Conservation (phyloP, 805 yeast genomes). For the Danielia reshetovae region DNA sequence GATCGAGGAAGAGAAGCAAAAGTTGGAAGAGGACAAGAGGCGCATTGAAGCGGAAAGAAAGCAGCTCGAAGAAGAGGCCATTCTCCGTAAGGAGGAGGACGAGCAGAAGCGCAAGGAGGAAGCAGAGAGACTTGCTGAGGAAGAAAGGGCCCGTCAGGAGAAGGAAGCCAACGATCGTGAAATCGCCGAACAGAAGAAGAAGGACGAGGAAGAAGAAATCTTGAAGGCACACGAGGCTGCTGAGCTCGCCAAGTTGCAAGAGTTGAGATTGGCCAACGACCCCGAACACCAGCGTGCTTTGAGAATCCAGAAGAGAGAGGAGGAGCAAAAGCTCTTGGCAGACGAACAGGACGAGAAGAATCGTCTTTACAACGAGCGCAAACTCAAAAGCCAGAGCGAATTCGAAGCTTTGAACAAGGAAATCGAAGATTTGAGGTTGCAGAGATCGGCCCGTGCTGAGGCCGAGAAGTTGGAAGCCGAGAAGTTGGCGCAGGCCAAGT, state of each 20-base stretch:
- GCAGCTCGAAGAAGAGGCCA: conserved; percentile 11
- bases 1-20: conserved; percentile 13
- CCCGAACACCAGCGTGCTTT: conserved; percentile 25
- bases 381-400: conserved; percentile 22
- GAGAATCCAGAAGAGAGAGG: conserved; percentile 24
- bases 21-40: conserved; percentile 13
- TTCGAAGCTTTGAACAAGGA: conserved; percentile 27
- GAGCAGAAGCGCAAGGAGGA: conserved; percentile 9
- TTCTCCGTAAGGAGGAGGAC: conserved; percentile 3
- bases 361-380: conserved; percentile 21
- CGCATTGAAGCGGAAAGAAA: conserved; percentile 11
- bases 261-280: conserved; percentile 15
- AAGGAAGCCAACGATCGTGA: conserved; percentile 26
- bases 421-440: conserved; percentile 27
- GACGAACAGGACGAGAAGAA: conserved; percentile 28
- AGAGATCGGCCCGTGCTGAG: conserved; percentile 18
- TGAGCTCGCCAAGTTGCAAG: conserved; percentile 2
- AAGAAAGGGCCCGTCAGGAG: conserved; percentile 9
- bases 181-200: conserved; percentile 19
- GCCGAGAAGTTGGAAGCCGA: conserved; percentile 26
- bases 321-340: conserved; percentile 21
- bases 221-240: conserved; percentile 6
- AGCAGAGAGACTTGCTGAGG: conserved; percentile 8
- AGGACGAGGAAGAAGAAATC: conserved; percentile 16
- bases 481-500: conserved; percentile 27